Conservation (phyloP, 352 stramenopile species). For the Hyaloperonospora arabidopsidis region DNA sequence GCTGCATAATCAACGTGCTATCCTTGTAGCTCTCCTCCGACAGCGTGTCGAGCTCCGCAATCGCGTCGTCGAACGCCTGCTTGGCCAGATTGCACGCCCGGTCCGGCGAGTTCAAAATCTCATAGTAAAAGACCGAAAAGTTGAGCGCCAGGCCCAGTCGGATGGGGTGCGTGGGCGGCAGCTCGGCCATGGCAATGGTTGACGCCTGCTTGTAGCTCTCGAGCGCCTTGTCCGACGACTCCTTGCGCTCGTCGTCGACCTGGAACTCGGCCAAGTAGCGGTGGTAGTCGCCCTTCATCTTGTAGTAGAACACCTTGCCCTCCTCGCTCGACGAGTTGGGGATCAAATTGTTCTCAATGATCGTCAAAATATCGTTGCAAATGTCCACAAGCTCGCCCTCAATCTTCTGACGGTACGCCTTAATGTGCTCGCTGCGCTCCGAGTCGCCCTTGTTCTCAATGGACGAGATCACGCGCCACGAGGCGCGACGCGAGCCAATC, state of each 20-base stretch:
- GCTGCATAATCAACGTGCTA: constrained; percentile 99
- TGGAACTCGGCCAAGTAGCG: constrained; percentile 99
- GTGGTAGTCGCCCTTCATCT: constrained; percentile 99
- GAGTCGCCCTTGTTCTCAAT: constrained; percentile 97
- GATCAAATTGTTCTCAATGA: constrained; percentile 98
- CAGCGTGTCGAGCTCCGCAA: constrained; percentile 98
- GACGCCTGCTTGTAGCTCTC: constrained; percentile 76
- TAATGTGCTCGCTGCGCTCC: constrained; percentile 80
- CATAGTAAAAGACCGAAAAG: constrained; percentile 99
- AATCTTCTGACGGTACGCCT: constrained; percentile 96
- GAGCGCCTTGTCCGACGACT: constrained; percentile 83
- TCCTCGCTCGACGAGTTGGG: constrained; percentile 95
- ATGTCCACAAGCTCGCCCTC: constrained; percentile 94
- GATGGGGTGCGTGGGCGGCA: constrained; percentile 98
- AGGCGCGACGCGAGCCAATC: constrained; percentile 95
- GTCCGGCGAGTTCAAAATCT: constrained; percentile 97
- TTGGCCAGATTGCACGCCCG: constrained; percentile 90
- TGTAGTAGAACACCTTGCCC: constrained; percentile 99
- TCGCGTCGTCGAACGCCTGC: constrained; percentile 98
- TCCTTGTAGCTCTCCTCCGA: constrained; percentile 99
- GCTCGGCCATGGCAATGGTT: constrained; percentile 91
- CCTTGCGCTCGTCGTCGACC: constrained; percentile 90
- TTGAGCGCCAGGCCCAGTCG: constrained; percentile 97
- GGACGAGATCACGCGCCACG: constrained; percentile 97
- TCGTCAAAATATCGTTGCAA: constrained; percentile 95